A percentile compares a stretch with the other conserved stretches of the same genome.
phyloP scores from a whole-genome alignment of 306 rosid genomes.

The Heteromeles arbutifolia region DNA sequence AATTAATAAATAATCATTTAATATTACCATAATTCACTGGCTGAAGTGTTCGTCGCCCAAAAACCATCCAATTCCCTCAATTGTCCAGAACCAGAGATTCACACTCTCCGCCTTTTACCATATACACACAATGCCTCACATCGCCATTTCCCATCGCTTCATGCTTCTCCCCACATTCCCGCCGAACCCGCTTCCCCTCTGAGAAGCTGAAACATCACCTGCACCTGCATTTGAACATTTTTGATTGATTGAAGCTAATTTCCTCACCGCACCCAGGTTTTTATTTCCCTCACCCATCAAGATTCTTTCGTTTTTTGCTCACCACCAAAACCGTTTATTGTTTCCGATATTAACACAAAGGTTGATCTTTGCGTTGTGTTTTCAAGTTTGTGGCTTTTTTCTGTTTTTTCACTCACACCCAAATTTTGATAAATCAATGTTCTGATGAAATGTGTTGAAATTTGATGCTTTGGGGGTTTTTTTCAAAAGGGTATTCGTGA shows the following conservation, averaged over 20 bases:
- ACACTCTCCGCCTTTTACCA: not conserved
- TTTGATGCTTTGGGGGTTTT: not conserved
- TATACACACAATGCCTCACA: not conserved
- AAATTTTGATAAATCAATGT: not conserved
- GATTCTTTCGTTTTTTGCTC: not conserved
- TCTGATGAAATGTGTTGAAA: not conserved
- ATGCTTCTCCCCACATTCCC: not conserved
- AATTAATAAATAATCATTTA: not conserved
- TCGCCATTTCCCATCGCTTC: not conserved
- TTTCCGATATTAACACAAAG: not conserved
- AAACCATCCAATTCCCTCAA: constrained; percentile 3
- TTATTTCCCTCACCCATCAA: not conserved
- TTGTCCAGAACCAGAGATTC: constrained; percentile 10
- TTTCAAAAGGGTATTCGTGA: not conserved
- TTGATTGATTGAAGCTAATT: not conserved
- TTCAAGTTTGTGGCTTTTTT: not conserved
- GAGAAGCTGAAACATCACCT: not conserved
- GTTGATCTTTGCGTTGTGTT: not conserved
- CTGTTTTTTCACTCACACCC: not conserved
- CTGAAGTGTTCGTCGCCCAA: not conserved
- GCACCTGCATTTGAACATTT: not conserved
- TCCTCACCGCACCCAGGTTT: constrained; percentile 12
- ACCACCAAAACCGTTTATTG: not conserved
- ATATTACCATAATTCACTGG: constrained; percentile 20
- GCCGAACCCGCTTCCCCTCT: constrained; percentile 6